These are phyloP conservation scores for Scenedesmus sp. DNA, from an alignment of 163 green algal genomes.

Conservation along the genomic window DNA sequence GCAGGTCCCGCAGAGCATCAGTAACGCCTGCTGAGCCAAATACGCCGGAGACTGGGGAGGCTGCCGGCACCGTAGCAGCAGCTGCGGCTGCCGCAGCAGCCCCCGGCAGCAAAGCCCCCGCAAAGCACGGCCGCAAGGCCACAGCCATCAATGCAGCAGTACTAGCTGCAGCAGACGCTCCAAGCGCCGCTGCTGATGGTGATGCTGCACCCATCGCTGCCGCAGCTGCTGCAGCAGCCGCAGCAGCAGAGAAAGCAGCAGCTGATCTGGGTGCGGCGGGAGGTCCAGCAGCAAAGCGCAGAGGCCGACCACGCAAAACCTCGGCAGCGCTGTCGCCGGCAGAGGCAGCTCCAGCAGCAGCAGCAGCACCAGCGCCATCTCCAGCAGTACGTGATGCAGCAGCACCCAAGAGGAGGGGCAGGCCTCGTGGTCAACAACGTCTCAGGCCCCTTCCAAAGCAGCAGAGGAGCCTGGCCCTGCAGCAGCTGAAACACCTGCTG, in stretches of 20 bases:
- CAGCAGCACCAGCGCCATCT: slow-evolving; percentile 31
- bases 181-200: neutral
- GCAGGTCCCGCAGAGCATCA: neutral
- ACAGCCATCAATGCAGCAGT: neutral
- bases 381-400: neutral
- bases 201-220: neutral
- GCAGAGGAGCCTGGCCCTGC: neutral
- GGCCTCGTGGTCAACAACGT: slow-evolving; percentile 13
- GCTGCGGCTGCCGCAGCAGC: neutral
- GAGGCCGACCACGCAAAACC: slow-evolving; percentile 25
- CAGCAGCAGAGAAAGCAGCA: neutral
- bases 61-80: neutral
- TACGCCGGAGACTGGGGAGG: neutral
- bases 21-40: neutral
- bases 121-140: neutral
- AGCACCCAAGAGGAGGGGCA: slow-evolving; percentile 31
- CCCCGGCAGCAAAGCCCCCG: neutral
- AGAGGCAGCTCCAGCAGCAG: neutral
- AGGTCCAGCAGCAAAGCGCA: neutral
- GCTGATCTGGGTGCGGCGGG: neutral
- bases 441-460: neutral
- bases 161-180: neutral
- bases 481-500: neutral
- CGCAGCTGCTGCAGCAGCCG: neutral
- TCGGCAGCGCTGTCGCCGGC: slow-evolving; percentile 16